Evolutionary conservation across 2,329 filamentous ascomycete genomes (phyloP), one percentile per base, ranked within the genome.

Genomic region (Pleurostoma richardsiae): DNA sequence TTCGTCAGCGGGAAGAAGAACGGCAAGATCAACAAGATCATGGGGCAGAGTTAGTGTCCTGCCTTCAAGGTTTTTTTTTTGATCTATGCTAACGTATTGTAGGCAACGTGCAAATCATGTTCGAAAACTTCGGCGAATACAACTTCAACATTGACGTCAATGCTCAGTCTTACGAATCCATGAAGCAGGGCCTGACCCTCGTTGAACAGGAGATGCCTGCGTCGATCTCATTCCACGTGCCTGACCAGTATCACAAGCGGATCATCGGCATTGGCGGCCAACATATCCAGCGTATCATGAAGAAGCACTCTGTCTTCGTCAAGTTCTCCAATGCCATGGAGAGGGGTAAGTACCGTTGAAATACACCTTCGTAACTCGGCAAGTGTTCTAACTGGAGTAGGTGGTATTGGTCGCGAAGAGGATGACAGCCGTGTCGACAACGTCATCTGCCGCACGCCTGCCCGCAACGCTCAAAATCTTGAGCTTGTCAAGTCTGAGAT

Each of bases 271-370:
- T 99, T 59, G 94, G 94, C 51, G 94, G 94, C 7, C 92, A 97
- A 65, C 94, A 99, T 62, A 99, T 99, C 56, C 94, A 99, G 68
- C 89, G 92, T 46, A 97, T 99, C 72, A 99, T 99, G 94, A 97
- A 99, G 76, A 97, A 97, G 71, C 95, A 99, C 69, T 97, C 94
- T 0, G 94, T 99, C 56, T 99, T 99, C 59, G 94, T 99, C 72
- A 99, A 99, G 65, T 99, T 99, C 62, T 96, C 90, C 54, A 99
- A 99, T 59, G 94, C 94, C 11, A 97, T 97, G 91, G 94, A 99
- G 63, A 86, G 94, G 62, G 94, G 90, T 72, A 59, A 33, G 55
- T 46, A 19, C 19, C 19, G 19, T 19, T 19, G 19, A 19, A 19
- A 19, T 19, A 19, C 29, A 29, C 7, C 40, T 10, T 31, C 29